Percentiles rank a stretch among this genome's conserved stretches.
Evolutionary conservation across 2,329 filamentous ascomycete genomes (phyloP).

Genomic region (Alternaria arborescens): DNA sequence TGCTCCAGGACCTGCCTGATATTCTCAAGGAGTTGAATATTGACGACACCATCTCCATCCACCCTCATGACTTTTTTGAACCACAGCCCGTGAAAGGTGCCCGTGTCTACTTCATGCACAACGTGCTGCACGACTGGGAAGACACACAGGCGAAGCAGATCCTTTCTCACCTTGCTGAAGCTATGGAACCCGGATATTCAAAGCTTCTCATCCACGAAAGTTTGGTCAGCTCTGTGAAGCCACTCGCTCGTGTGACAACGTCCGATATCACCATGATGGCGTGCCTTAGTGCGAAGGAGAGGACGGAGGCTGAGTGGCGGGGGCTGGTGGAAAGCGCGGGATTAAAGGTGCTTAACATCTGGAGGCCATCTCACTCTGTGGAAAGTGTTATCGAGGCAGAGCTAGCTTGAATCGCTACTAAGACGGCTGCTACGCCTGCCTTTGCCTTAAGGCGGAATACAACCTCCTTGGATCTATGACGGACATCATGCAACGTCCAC

Average conservation of each 20-base stretch:
- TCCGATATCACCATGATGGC: constrained; percentile 14
- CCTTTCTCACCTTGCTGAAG: constrained; percentile 4
- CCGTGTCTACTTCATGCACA: constrained; percentile 12
- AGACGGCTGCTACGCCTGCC: no score
- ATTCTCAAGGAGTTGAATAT: constrained; percentile 7
- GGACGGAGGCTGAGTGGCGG: constrained; percentile 11
- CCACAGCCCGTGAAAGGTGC: constrained; percentile 11
- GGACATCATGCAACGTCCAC: no score
- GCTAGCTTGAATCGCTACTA: not conserved
- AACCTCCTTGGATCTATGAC: no score
- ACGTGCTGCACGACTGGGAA: constrained; percentile 11
- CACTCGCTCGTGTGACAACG: constrained; percentile 13
- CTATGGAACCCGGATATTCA: constrained; percentile 3
- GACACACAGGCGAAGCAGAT: constrained; percentile 6
- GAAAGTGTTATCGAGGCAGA: constrained; percentile 3
- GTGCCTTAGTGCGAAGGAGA: constrained; percentile 11
- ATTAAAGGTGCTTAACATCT: constrained; percentile 6
- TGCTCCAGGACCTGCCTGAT: constrained; percentile 11
- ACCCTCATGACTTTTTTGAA: constrained; percentile 9
- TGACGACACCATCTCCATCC: constrained; percentile 3
- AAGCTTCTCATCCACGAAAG: constrained; percentile 8
- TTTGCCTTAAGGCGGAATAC: no score
- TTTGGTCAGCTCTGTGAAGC: constrained; percentile 5
- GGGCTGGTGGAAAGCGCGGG: constrained; percentile 5
- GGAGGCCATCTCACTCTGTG: not conserved